phyloP scores from a whole-genome alignment of 176 grass and related monocot genomes.

The Rhipidocladum racemiflorum region DNA sequence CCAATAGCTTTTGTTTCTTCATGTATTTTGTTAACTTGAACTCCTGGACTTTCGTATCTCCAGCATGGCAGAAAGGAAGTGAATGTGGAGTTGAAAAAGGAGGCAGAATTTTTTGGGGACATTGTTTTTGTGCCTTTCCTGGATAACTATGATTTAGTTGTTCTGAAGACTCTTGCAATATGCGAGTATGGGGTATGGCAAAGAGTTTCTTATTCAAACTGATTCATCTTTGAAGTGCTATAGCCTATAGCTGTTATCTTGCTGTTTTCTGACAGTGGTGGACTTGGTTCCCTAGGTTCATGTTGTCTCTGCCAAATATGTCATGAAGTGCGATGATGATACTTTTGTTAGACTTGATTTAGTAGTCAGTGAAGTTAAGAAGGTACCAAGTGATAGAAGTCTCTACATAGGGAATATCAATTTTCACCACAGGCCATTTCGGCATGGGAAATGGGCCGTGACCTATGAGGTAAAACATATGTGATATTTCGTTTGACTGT shows the following conservation, averaged over 20 bases:
- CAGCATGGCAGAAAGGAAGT: conserved; percentile 70
- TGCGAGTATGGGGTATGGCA: conserved; percentile 70
- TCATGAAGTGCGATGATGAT: conserved; percentile 92
- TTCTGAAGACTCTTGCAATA: conserved; percentile 88
- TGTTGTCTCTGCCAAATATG: conserved; percentile 51
- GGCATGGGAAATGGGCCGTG: conserved; percentile 78
- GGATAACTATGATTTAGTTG: conserved; percentile 78
- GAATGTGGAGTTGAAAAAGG: conserved; percentile 53
- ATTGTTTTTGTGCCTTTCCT: conserved; percentile 71
- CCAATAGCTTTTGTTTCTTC: too few species aligned
- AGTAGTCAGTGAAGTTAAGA: conserved; percentile 57
- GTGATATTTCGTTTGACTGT: conserved; percentile 1
- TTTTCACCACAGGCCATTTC: conserved; percentile 64
- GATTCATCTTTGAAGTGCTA: not conserved
- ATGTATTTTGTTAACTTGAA: not conserved
- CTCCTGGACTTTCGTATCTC: conserved; percentile 9
- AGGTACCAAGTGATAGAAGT: conserved; percentile 59
- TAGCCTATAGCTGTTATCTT: not conserved
- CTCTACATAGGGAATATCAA: conserved; percentile 82
- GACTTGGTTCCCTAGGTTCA: conserved; percentile 48
- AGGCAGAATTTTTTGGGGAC: conserved; percentile 13
- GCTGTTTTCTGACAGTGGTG: not conserved
- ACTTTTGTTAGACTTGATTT: conserved; percentile 72
- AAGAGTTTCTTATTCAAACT: not conserved
- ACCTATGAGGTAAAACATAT: conserved; percentile 69